phyloP scores from a whole-genome alignment of 2,329 filamentous ascomycete species.

The Pseudophaeomoniella oleicola region DNA sequence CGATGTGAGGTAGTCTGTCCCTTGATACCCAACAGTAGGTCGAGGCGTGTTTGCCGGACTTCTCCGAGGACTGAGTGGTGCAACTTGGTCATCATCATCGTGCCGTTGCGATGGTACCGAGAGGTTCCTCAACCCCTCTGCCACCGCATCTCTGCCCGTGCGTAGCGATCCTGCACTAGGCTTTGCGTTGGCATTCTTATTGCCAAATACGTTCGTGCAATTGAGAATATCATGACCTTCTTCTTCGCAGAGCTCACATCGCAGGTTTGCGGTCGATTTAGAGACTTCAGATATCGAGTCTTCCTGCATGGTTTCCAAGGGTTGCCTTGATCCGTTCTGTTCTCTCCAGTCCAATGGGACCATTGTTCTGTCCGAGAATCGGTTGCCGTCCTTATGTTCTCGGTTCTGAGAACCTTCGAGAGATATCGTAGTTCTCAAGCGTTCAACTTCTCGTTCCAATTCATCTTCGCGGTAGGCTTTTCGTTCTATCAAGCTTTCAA shows the following conservation, averaged over 20 bases:
- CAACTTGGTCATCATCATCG: constrained; percentile 6
- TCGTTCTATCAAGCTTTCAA: constrained; percentile 56
- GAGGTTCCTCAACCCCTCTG: constrained; percentile 22
- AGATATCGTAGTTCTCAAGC: constrained; percentile 35
- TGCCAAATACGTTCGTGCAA: constrained; percentile 71
- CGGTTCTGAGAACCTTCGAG: constrained; percentile 5
- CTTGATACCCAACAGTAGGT: constrained; percentile 23
- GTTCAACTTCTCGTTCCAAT: constrained; percentile 66
- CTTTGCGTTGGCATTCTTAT: not conserved
- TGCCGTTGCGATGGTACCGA: constrained; percentile 3
- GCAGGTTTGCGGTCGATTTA: constrained; percentile 43
- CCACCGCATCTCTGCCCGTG: constrained; percentile 25
- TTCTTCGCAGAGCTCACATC: constrained; percentile 94
- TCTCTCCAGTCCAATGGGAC: constrained; percentile 27
- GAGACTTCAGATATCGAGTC: constrained; percentile 57
- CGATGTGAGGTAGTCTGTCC: constrained; percentile 64
- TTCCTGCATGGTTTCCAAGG: constrained; percentile 25
- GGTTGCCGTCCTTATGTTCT: constrained; percentile 19
- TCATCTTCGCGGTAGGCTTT: constrained; percentile 69
- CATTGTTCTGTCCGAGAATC: constrained; percentile 26
- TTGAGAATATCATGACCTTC: constrained; percentile 85
- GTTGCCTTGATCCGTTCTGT: constrained; percentile 5
- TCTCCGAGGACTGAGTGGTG: constrained; percentile 14
- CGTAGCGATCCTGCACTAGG: constrained; percentile 15
- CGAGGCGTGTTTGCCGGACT: constrained; percentile 10